A percentile compares a stretch with the other conserved stretches of the same genome.
Conservation (phyloP, 139 green algal genomes). For the Tetradesmus obliquus region DNA sequence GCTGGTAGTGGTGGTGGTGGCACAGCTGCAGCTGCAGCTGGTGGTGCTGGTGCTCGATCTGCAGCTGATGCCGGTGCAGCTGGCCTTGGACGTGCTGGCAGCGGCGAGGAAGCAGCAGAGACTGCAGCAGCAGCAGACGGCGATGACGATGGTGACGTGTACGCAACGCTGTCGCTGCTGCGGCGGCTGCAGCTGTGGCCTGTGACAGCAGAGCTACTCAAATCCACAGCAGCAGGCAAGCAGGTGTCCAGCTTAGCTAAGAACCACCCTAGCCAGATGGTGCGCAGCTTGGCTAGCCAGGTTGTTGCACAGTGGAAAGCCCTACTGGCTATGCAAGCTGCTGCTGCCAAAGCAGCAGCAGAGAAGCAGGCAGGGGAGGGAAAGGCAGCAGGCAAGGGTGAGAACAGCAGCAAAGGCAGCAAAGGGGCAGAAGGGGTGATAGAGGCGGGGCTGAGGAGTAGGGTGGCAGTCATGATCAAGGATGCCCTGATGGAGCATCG, state of each 20-base stretch:
- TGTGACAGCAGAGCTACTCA: conserved; percentile 36
- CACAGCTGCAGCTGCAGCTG: neutral
- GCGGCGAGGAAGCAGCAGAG: neutral
- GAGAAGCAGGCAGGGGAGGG: neutral
- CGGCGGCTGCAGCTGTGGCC: conserved; percentile 51
- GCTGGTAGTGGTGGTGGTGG: neutral
- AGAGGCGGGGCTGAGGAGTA: conserved; percentile 11
- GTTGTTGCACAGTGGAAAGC: conserved; percentile 48
- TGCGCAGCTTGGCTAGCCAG: conserved; percentile 12
- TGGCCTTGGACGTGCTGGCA: neutral
- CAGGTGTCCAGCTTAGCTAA: conserved; percentile 40
- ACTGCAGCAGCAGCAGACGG: neutral
- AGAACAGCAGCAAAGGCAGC: conserved; percentile 6
- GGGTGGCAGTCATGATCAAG: conserved; percentile 26
- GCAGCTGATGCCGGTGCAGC: neutral
- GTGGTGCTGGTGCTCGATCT: neutral
- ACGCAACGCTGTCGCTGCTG: conserved; percentile 29
- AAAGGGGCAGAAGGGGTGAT: neutral
- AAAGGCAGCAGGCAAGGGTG: neutral
- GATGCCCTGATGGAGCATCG: conserved; percentile 33
- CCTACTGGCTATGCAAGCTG: neutral
- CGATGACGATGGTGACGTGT: conserved; percentile 26
- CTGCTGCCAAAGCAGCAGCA: conserved; percentile 4
- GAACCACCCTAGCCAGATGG: conserved; percentile 36
- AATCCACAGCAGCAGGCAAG: conserved; percentile 34